Evolutionary conservation across 768 basidiomycete genomes (phyloP), one percentile per base, ranked within the genome.

Genomic region (Nidularia pulvinata): DNA sequence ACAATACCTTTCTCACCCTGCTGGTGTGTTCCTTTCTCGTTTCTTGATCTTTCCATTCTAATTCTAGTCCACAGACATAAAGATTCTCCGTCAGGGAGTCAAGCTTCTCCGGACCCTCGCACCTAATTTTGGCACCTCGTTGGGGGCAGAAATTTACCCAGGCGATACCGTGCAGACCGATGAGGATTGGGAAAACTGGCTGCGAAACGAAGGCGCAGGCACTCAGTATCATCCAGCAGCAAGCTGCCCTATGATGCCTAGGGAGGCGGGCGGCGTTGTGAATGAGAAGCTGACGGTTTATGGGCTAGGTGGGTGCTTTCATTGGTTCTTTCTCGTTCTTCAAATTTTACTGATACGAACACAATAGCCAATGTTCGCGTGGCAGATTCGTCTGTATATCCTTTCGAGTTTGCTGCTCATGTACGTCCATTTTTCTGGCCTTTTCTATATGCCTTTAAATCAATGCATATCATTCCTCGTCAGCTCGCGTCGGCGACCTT

Each of bases 191-290:
- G 81, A 86, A 33, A 61, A 60, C 6, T 89, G 81, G 81, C 59
- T 86, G 33, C 61, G 66, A 6, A 61, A 65, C 16, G 55, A 62
- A 5, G 62, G 55, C 16, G 73, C 78, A 33, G 67, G 73, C 2
- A 83, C 82, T 11, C 82, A 88, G 69, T 85, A 69, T 67, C 87
- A 89, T 61, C 86, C 85, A n/a, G 60, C 59, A 25, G 63, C 58
- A 11, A 68, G 61, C 53, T 66, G 65, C 49, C 59, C 67, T n/a
- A 72, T 72, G 69, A 51, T 69, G 25, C 68, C 66, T 0, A 55
- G 54, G 36, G 54, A 55, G 13, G 59, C 60, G 43, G 70, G 70
- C 1, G 68, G 69, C n/a, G 68, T 68, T 2, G 68, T 72, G 7
- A 61, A 68, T 57, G 55, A 60, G 0, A 61, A 61, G 46, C 52